Percentiles rank a stretch among this genome's conserved stretches.
Conservation (phyloP, 1,284 basidiomycete species). For the Ceratobasidium sp. region DNA sequence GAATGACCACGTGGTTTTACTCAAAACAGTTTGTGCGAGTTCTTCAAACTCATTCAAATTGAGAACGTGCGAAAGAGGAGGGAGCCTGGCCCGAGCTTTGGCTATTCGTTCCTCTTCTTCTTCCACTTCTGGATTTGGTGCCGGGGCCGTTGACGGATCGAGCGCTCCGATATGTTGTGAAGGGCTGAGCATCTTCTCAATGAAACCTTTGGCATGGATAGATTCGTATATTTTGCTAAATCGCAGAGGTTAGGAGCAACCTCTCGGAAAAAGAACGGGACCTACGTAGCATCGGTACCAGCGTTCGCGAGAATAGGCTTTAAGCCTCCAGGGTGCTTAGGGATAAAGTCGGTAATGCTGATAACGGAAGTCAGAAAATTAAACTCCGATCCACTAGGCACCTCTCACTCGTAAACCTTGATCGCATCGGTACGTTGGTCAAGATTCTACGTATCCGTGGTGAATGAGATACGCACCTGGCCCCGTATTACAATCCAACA, state of each 20-base stretch:
- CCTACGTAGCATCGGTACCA: slow-evolving; percentile 72
- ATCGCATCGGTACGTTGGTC: not conserved
- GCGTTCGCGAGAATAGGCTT: slow-evolving; percentile 79
- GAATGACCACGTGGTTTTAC: slow-evolving; percentile 55
- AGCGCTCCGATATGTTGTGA: slow-evolving; percentile 52
- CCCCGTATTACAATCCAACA: slow-evolving; percentile 44
- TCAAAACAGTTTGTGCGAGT: slow-evolving; percentile 52
- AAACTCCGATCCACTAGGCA: too few species aligned
- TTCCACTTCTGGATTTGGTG: slow-evolving; percentile 45
- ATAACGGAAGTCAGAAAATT: too few species aligned
- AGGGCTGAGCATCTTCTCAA: slow-evolving; percentile 50
- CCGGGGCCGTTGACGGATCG: slow-evolving; percentile 52
- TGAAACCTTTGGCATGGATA: slow-evolving; percentile 54
- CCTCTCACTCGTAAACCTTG: slow-evolving; percentile 44
- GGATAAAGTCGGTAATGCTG: slow-evolving; percentile 55
- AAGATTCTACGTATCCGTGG: too few species aligned
- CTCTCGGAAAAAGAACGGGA: not conserved
- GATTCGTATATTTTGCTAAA: slow-evolving; percentile 45
- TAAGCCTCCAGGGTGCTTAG: slow-evolving; percentile 77
- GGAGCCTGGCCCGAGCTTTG: slow-evolving; percentile 50
- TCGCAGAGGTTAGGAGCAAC: not conserved
- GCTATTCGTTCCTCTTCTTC: slow-evolving; percentile 51
- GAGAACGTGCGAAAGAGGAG: slow-evolving; percentile 51
- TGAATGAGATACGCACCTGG: slow-evolving; percentile 25
- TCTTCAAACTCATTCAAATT: slow-evolving; percentile 55